Conservation (phyloP, 805 yeast genomes). For the Lipomyces starkeyi region DNA sequence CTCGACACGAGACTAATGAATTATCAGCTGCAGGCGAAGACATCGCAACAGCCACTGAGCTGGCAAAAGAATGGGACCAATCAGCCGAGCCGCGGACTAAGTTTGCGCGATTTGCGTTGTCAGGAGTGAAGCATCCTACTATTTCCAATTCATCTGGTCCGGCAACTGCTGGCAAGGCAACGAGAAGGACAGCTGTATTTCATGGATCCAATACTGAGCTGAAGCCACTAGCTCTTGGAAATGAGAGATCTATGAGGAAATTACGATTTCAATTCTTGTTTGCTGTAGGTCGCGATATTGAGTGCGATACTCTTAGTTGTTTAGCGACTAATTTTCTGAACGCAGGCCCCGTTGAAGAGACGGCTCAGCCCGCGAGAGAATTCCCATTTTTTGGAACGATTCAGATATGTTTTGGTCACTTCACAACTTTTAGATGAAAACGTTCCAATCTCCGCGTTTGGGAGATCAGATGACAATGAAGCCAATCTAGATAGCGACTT, state of each 20-base stretch:
- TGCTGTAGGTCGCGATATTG: conserved; percentile 23
- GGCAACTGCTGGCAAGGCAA: not conserved
- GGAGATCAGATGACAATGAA: not conserved
- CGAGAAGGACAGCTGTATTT: not conserved
- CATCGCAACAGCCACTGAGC: conserved; percentile 12
- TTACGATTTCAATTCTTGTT: conserved; percentile 31
- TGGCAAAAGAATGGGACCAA: conserved; percentile 15
- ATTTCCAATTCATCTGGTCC: not conserved
- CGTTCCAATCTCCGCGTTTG: conserved; percentile 21
- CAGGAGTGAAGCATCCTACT: not conserved
- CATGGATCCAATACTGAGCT: conserved; percentile 7
- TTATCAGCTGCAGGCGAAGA: conserved; percentile 25
- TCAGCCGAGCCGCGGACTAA: conserved; percentile 9
- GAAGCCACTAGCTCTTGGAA: conserved; percentile 21
- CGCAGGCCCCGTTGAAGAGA: conserved; percentile 29
- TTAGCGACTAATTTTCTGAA: not conserved
- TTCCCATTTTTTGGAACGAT: conserved; percentile 55
- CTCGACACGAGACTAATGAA: not conserved
- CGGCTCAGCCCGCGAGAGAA: conserved; percentile 41
- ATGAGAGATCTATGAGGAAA: conserved; percentile 24
- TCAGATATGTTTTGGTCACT: conserved; percentile 57
- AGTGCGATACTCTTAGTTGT: not conserved
- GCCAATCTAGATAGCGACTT: not conserved
- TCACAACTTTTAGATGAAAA: conserved; percentile 55
- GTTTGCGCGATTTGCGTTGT: conserved; percentile 11